Evolutionary conservation across 2,329 filamentous ascomycete species (phyloP).

Genomic region (Rhinocladiella similis): DNA sequence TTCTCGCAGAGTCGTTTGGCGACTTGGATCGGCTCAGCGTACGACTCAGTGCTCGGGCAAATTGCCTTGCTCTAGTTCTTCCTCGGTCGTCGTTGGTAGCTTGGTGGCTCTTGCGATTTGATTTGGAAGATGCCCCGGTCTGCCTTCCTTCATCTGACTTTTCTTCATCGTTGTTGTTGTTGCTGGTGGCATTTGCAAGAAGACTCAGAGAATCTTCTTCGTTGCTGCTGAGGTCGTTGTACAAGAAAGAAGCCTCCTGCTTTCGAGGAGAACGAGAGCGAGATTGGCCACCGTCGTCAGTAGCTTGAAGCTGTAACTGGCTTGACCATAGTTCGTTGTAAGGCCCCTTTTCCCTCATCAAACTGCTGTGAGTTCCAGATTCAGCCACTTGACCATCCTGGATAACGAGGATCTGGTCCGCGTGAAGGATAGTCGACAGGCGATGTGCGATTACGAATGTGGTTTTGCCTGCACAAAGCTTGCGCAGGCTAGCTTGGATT

Average conservation of each 20-base stretch:
- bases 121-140: neutral
- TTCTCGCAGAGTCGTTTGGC: neutral
- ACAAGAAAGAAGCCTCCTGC: neutral
- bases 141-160: neutral
- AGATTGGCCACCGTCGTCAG: neutral
- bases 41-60: neutral
- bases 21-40: slow-evolving; percentile 7
- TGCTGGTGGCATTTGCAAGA: neutral
- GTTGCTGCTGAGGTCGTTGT: slow-evolving; percentile 8
- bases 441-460: slow-evolving; percentile 54
- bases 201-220: slow-evolving; percentile 1
- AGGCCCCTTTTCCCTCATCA: slow-evolving; percentile 58
- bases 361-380: slow-evolving; percentile 60
- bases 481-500: slow-evolving; percentile 50
- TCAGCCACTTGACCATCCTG: slow-evolving; percentile 64
- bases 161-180: neutral
- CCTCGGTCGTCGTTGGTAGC: slow-evolving; percentile 1
- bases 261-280: slow-evolving; percentile 1
- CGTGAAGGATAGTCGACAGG: slow-evolving; percentile 44
- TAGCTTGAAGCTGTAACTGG: slow-evolving; percentile 39
- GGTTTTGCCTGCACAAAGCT: slow-evolving; percentile 50
- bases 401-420: slow-evolving; percentile 67
- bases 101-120: slow-evolving; percentile 1
- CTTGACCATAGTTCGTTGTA: slow-evolving; percentile 68
- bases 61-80: neutral